These are phyloP conservation scores for Penicillium dipodomyicola DNA, from an alignment of 495 filamentous ascomycete genomes.

Conservation along the genomic window DNA sequence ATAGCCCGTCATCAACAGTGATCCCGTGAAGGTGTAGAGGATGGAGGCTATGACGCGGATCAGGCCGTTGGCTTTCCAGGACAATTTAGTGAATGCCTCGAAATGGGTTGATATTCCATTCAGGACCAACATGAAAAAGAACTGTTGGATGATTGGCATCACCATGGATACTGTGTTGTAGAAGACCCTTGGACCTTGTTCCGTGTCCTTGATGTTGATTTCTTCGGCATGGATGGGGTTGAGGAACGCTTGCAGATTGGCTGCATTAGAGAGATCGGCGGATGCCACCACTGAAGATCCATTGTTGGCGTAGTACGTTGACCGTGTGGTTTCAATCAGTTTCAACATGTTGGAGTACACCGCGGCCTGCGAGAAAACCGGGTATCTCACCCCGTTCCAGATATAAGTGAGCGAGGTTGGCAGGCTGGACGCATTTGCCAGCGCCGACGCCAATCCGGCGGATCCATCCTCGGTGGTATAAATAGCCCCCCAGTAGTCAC, in stretches of 20 bases:
- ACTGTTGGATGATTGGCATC: slow-evolving; percentile 4
- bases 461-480: slow-evolving; percentile 34
- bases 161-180: slow-evolving; percentile 10
- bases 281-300: slow-evolving; percentile 24
- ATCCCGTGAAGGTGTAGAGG: slow-evolving; percentile 40
- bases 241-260: slow-evolving; percentile 31
- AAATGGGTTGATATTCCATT: slow-evolving; percentile 38
- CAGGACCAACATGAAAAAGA: slow-evolving; percentile 28
- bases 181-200: slow-evolving; percentile 1
- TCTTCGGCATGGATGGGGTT: slow-evolving; percentile 35
- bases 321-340: slow-evolving; percentile 27
- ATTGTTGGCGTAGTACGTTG: slow-evolving; percentile 30
- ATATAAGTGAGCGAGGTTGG: slow-evolving; percentile 35
- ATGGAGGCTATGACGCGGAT: slow-evolving; percentile 36
- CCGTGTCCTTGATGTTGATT: slow-evolving; percentile 34
- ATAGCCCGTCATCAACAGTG: slow-evolving; percentile 38
- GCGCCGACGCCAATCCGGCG: neutral
- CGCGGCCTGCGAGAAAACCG: slow-evolving; percentile 30
- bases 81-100: slow-evolving; percentile 35
- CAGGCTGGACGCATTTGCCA: slow-evolving; percentile 10
- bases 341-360: slow-evolving; percentile 28
- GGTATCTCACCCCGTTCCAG: slow-evolving; percentile 48
- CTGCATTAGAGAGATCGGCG: slow-evolving; percentile 17
- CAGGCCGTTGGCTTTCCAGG: slow-evolving; percentile 35
- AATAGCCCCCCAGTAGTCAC: slow-evolving; percentile 40